Base-by-base conservation (phyloP, 441 rosid genomes). In the Hura crepitans region DNA sequence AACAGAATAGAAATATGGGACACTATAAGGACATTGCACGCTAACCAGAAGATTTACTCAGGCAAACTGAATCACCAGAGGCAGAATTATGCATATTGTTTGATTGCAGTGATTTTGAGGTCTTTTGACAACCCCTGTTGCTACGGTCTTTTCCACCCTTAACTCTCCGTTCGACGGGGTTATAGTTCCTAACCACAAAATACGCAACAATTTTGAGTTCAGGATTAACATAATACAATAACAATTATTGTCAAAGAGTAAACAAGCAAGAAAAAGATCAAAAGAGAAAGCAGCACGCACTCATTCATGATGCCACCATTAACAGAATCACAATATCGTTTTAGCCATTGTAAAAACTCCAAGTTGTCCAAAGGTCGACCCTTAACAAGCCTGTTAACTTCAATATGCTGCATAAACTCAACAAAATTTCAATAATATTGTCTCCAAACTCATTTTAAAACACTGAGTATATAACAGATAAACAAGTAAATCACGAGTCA, bases 271-370 rank as follows among this genome's bases (percentile, higher is more conserved):
- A 30, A 51, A 45, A 53, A n/a, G 10, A 39, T 8, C 57, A 45
- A 71, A n/a, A 68, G 65, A 63, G 39, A 47, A 43, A 72, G 43
- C 59, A 31, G 64, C 27, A 54, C 81, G 53, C 85, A 94, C 99
- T 95, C 97, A 39, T 92, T 92, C 96, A 96, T 86, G 50, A 91
- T 89, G 82, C 98, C 99, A 74, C 98, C 99, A 74, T 96, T 96
- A 4, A 91, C 80, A 69, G 98, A 93, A 85, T 96, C 99, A 74
- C 99, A 96, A 78, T 87, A 91, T 60, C 96, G 89, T 78, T 91
- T 96, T 79, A 96, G 81, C 99, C 99, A 96, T 61, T 96, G 98
- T 58, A 96, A 78, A 81, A 92, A 92, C 88, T 96, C 99, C 89
- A 96, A 85, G 80, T 96, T 96, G 85, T 96, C 99, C 83, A 96